Evolutionary conservation across 2,329 filamentous ascomycete genomes (phyloP).

Genomic region (Exophiala alcalophila): DNA sequence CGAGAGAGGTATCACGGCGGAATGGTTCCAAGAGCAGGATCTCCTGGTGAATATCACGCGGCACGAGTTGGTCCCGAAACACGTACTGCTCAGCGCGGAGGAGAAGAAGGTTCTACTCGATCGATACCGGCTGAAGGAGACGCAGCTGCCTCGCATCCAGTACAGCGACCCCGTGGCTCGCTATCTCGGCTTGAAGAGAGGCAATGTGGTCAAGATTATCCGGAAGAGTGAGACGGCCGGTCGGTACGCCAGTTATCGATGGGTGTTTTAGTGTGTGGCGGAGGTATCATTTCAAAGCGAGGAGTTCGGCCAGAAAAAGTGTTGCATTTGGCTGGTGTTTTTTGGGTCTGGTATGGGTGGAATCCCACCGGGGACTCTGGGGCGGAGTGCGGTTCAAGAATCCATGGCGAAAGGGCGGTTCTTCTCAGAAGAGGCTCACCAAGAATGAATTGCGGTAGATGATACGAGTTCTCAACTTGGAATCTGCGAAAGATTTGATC

Average conservation of each 20-base stretch:
- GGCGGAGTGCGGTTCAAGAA: not conserved
- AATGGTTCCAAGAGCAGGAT: conserved; percentile 95
- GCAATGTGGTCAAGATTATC: conserved; percentile 98
- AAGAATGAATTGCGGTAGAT: too few relatives aligned
- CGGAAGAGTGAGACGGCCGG: conserved; percentile 92
- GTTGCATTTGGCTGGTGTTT: too few relatives aligned
- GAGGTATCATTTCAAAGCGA: conserved; percentile 1
- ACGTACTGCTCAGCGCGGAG: conserved; percentile 82
- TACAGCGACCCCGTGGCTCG: conserved; percentile 87
- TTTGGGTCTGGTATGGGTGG: too few relatives aligned
- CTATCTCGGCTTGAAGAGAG: conserved; percentile 84
- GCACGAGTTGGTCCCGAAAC: conserved; percentile 92
- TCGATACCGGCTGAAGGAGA: conserved; percentile 94
- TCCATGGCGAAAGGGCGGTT: conserved; percentile 1
- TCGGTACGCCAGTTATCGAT: conserved; percentile 91
- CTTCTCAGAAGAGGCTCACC: too few relatives aligned
- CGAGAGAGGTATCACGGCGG: conserved; percentile 63
- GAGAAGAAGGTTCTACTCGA: conserved; percentile 84
- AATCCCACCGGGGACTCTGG: not conserved
- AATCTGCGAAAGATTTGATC: too few relatives aligned
- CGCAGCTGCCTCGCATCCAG: conserved; percentile 88
- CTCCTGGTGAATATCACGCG: conserved; percentile 96
- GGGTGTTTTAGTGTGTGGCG: conserved; percentile 50
- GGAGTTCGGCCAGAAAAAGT: too few relatives aligned
- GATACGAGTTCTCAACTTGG: too few relatives aligned